These are phyloP conservation scores for Macrophomina pseudophaseolina DNA, from an alignment of 2,329 filamentous ascomycete species.

Conservation along the genomic window DNA sequence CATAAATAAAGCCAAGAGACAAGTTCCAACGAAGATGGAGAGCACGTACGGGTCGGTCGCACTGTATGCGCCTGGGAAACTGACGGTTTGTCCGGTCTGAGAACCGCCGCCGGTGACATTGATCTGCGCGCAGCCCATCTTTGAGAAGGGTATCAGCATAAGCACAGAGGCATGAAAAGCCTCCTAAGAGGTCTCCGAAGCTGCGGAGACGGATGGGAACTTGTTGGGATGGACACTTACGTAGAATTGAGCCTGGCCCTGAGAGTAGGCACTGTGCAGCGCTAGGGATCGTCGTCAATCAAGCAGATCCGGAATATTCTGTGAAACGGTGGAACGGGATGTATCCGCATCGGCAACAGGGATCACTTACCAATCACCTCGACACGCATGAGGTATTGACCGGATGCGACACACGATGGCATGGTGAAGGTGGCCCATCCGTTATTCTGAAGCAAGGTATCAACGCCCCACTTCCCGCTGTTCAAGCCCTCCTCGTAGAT, in stretches of 20 bases:
- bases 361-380: conserved; percentile 29
- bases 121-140: conserved; percentile 25
- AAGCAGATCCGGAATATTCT: conserved; percentile 17
- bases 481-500: conserved; percentile 48
- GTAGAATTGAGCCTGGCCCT: conserved; percentile 24
- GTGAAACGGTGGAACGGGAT: conserved; percentile 8
- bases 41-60: conserved; percentile 19
- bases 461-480: conserved; percentile 55
- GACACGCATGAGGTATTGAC: conserved; percentile 36
- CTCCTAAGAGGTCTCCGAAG: neutral
- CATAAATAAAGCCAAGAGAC: neutral
- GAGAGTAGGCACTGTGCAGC: conserved; percentile 30
- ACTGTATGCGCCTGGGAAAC: conserved; percentile 22
- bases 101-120: conserved; percentile 22
- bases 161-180: neutral
- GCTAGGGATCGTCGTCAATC: conserved; percentile 24
- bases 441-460: conserved; percentile 54
- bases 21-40: neutral
- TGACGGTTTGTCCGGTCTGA: conserved; percentile 26
- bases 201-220: neutral
- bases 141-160: neutral
- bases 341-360: neutral
- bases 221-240: conserved; percentile 5
- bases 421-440: conserved; percentile 51
- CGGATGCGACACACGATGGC: conserved; percentile 42